These are phyloP conservation scores for Dryadomyces sulphureus DNA, from an alignment of 2,329 filamentous ascomycete species.

Conservation along the genomic window DNA sequence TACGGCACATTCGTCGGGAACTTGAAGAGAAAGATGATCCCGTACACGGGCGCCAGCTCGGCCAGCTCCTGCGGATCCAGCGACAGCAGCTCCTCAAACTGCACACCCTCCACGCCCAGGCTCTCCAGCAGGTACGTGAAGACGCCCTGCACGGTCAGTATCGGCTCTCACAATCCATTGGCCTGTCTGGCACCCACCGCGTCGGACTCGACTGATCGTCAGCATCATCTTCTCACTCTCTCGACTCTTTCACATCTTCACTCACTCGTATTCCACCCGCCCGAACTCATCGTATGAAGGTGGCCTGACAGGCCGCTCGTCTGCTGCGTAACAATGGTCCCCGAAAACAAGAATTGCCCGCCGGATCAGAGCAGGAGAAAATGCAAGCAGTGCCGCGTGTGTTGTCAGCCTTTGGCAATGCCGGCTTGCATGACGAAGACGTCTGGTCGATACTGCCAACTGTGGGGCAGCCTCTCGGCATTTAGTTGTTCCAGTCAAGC, in stretches of 20 bases:
- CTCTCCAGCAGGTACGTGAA: slow-evolving; percentile 91
- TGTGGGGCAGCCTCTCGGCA: too few relatives aligned
- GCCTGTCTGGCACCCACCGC: slow-evolving; percentile 45
- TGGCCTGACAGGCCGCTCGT: background rate
- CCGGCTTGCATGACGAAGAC: background rate
- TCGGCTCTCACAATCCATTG: background rate
- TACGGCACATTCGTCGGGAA: slow-evolving; percentile 60
- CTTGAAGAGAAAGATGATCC: slow-evolving; percentile 99
- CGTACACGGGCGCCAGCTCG: slow-evolving; percentile 66
- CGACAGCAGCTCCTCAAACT: slow-evolving; percentile 91
- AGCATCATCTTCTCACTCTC: background rate
- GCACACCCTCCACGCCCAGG: slow-evolving; percentile 82
- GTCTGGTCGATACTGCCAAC: too few relatives aligned
- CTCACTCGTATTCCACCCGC: slow-evolving; percentile 82
- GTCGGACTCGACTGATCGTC: slow-evolving; percentile 64
- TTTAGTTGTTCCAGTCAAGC: too few relatives aligned
- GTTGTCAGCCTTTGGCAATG: background rate
- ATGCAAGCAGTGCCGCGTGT: background rate
- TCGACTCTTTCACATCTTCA: background rate
- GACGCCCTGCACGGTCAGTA: slow-evolving; percentile 47
- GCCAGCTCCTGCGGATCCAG: slow-evolving; percentile 65
- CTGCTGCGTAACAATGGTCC: background rate
- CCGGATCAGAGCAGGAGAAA: too few relatives aligned
- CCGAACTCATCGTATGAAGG: slow-evolving; percentile 20
- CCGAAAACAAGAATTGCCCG: too few relatives aligned